phyloP scores from a whole-genome alignment of 495 filamentous ascomycete species.

The Lichenothelia convexa region DNA sequence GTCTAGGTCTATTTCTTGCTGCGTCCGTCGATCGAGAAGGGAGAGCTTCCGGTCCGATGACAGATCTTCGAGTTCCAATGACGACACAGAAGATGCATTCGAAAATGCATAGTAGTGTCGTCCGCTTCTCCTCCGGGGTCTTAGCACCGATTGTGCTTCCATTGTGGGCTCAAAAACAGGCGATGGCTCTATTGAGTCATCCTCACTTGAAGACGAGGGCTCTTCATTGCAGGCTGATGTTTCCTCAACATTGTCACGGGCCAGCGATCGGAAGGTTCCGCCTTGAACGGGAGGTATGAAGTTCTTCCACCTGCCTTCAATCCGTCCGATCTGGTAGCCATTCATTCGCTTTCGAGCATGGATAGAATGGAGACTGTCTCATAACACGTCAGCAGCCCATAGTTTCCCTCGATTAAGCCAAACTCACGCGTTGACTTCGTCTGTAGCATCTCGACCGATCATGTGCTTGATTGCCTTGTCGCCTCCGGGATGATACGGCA shows the following conservation, averaged over 20 bases:
- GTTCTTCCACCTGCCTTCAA: constrained; percentile 72
- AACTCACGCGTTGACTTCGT: constrained; percentile 80
- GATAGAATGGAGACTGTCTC: constrained; percentile 58
- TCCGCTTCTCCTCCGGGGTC: constrained; percentile 2
- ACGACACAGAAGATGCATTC: constrained; percentile 28
- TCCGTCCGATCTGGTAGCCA: constrained; percentile 64
- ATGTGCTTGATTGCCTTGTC: constrained; percentile 86
- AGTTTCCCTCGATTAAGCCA: too few species aligned
- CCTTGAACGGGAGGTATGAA: constrained; percentile 88
- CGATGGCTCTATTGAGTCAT: constrained; percentile 26
- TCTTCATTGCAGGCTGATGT: constrained; percentile 21
- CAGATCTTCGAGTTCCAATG: constrained; percentile 22
- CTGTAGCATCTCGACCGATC: constrained; percentile 91
- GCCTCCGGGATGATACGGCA: constrained; percentile 79
- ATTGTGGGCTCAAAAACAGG: constrained; percentile 21
- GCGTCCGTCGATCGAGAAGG: constrained; percentile 56
- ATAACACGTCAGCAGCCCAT: too few species aligned
- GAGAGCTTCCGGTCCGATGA: constrained; percentile 32
- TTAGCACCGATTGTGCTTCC: neutral
- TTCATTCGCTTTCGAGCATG: constrained; percentile 64
- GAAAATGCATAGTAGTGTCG: constrained; percentile 7
- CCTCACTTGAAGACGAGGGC: constrained; percentile 25
- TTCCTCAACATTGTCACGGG: constrained; percentile 15
- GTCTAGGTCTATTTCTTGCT: constrained; percentile 57
- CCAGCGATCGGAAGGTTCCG: constrained; percentile 53